These are phyloP conservation scores for Globisporangium viniferum DNA, from an alignment of 352 stramenopile genomes.

Conservation along the genomic window DNA sequence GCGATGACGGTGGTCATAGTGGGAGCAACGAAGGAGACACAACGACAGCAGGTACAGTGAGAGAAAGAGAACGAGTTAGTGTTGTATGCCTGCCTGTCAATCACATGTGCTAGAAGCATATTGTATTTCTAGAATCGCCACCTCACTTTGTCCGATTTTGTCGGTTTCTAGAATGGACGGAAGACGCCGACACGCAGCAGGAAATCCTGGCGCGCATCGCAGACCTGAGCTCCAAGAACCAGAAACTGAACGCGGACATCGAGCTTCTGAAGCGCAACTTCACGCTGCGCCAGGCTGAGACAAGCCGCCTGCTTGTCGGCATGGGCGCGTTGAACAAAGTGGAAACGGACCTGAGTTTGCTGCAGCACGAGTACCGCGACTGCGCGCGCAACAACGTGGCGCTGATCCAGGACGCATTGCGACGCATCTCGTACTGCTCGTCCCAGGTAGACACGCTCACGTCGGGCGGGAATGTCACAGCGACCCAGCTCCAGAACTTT, in stretches of 20 bases:
- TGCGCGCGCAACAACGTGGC: constrained; percentile 40
- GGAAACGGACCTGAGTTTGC: constrained; percentile 31
- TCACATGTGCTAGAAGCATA: not conserved
- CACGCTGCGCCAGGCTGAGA: constrained; percentile 30
- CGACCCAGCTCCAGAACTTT: constrained; percentile 40
- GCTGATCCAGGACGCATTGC: constrained; percentile 48
- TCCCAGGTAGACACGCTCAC: constrained; percentile 43
- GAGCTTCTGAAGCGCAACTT: constrained; percentile 38
- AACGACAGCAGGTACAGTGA: constrained; percentile 4
- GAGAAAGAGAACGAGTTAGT: not conserved
- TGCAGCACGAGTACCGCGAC: constrained; percentile 50
- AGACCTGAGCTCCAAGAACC: constrained; percentile 27
- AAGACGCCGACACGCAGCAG: constrained; percentile 12
- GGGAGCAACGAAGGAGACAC: not conserved
- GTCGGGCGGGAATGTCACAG: constrained; percentile 27
- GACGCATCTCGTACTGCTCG: constrained; percentile 52
- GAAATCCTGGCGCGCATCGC: constrained; percentile 27
- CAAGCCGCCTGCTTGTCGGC: constrained; percentile 32
- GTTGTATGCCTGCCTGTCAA: not conserved
- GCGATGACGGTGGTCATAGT: not conserved
- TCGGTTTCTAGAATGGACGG: not conserved
- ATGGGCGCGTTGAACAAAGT: constrained; percentile 35
- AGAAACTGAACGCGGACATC: constrained; percentile 38
- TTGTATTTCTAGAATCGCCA: too few relatives aligned
- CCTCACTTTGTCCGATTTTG: not conserved